These are phyloP conservation scores for Populus alba DNA, from an alignment of 345 rosid species.

Conservation along the genomic window DNA sequence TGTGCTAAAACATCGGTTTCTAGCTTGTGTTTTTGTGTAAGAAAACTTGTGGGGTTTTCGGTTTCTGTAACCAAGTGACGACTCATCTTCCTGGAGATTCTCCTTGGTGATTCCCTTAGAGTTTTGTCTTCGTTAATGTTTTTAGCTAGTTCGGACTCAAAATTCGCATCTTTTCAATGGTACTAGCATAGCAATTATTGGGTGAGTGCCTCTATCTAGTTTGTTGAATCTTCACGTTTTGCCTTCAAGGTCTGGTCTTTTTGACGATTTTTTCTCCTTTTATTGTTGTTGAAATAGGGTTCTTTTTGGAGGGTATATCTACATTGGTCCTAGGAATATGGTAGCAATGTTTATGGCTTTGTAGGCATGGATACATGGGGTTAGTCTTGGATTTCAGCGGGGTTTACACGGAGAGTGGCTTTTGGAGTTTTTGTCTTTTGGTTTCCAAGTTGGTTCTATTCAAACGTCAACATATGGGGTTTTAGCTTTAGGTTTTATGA, in stretches of 20 bases:
- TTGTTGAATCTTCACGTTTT: not conserved
- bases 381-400: constrained; percentile 36
- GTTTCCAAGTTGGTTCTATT: constrained; percentile 27
- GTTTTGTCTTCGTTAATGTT: constrained; percentile 14
- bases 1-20: constrained; percentile 14
- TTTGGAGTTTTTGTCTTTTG: constrained; percentile 42
- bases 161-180: constrained; percentile 20
- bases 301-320: constrained; percentile 1
- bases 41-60: not conserved
- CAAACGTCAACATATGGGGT: constrained; percentile 25
- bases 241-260: not conserved
- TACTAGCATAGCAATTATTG: not conserved
- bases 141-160: constrained; percentile 15
- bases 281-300: constrained; percentile 25
- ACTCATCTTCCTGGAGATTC: constrained; percentile 21
- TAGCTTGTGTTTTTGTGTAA: constrained; percentile 2
- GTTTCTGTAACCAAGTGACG: constrained; percentile 18
- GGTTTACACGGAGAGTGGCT: constrained; percentile 53
- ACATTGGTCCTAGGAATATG: constrained; percentile 5
- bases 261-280: not conserved
- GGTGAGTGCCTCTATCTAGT: not conserved
- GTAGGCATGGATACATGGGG: constrained; percentile 18
- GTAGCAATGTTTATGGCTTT: constrained; percentile 7
- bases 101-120: constrained; percentile 3
- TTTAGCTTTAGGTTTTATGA: constrained; percentile 19